Evolutionary conservation across 2,329 filamentous ascomycete genomes (phyloP), one percentile per base, ranked within the genome.

Genomic region (Xylariales sp.): DNA sequence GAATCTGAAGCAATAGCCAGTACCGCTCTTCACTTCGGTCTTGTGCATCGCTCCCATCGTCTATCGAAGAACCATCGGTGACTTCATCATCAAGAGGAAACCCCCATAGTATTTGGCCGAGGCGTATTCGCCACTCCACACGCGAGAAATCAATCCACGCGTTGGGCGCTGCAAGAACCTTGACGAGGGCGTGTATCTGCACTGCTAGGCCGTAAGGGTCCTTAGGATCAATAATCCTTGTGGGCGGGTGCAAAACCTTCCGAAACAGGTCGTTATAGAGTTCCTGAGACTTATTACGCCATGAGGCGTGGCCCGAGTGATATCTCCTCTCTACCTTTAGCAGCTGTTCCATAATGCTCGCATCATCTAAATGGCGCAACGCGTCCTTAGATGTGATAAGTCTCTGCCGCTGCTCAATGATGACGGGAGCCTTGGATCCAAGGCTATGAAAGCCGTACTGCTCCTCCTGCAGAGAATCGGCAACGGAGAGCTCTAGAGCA

Each of bases 71-170:
- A 28, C 83, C 83, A 65, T 88, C 87, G 50, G 84, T 83, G n/a
- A 85, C 71, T 54, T 84, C 82, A 70, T 87, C 86, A 49, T 86
- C 85, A 32, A 83, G 76, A 5, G 82, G 79, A 16, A 82, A 80
- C 16, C 86, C 89, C 90, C 91, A 93, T 1, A 93, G 79, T 49
- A 93, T 84, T 78, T 93, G 91, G 6, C 91, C 91, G 1, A 93
- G 82, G 12, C 90, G 84, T 65, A 93, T 90, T 45, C 91, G 86
- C 90, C 90, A 93, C 75, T 93, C 91, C 6, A 93, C 89, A 39
- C 89, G 84, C 23, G 90, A 91, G 71, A 93, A 91, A 78, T 93
- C 90, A 59, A 91, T 85, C 91, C 91, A 93, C 53, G 92, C 86
- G 64, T 90, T 90, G 62, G 89, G 84, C 7, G 87, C 81, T 0